phyloP scores from a whole-genome alignment of 768 basidiomycete genomes.

The Mycena rosella region DNA sequence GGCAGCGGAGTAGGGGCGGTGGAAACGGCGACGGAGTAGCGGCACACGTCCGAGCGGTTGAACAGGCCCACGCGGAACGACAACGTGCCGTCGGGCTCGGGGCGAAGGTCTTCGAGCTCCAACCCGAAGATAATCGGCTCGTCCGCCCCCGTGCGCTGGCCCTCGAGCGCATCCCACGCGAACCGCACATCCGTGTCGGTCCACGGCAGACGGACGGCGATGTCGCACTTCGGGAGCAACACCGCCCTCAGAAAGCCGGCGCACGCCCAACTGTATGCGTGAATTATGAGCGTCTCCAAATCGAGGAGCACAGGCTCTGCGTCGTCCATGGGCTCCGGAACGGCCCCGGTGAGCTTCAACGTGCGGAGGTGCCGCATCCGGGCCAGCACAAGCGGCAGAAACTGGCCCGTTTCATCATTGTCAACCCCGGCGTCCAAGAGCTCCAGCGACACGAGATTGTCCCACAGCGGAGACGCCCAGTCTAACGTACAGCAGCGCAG shows the following conservation, averaged over 20 bases:
- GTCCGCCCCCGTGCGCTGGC: slow-evolving; percentile 1
- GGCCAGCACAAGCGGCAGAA: no score
- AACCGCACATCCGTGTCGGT: not conserved
- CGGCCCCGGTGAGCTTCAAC: slow-evolving; percentile 8
- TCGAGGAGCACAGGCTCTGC: not conserved
- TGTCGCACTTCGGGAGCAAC: slow-evolving; percentile 10
- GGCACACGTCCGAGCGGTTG: not conserved
- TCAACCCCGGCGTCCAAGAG: slow-evolving; percentile 13
- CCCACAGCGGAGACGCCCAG: slow-evolving; percentile 13
- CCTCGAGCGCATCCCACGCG: slow-evolving; percentile 19
- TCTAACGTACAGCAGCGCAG: slow-evolving; percentile 9
- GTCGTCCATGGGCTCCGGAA: no score
- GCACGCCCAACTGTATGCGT: not conserved
- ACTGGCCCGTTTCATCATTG: no score
- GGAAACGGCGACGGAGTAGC: not conserved
- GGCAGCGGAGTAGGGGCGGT: not conserved
- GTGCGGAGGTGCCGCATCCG: slow-evolving; percentile 18
- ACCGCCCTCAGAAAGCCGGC: not conserved
- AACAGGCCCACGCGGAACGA: slow-evolving; percentile 7
- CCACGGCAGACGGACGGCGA: slow-evolving; percentile 7
- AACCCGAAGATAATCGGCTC: not conserved
- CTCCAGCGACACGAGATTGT: slow-evolving; percentile 23
- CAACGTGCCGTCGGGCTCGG: not conserved
- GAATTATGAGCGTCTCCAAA: slow-evolving; percentile 12
- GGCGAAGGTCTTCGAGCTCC: slow-evolving; percentile 5